Conservation (phyloP, 495 filamentous ascomycete genomes). For the Tuber magnatum region DNA sequence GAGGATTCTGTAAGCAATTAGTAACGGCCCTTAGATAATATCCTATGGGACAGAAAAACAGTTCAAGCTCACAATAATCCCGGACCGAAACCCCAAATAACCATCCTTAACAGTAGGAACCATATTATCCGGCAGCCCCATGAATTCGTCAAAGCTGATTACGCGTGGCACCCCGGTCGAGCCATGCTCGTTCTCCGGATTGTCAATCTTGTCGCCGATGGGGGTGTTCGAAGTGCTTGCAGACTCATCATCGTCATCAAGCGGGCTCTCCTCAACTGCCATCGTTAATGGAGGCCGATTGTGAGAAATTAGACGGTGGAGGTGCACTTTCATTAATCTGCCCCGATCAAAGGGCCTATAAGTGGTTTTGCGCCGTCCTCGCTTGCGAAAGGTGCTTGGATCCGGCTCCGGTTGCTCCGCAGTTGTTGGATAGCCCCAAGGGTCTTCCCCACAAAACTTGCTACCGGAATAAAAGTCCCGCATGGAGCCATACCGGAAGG, state of each 20-base stretch:
- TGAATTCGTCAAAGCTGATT: slow-evolving; percentile 29
- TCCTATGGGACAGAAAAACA: neutral
- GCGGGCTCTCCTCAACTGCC: slow-evolving; percentile 1
- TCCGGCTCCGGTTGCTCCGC: slow-evolving; percentile 18
- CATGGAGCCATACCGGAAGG: slow-evolving; percentile 12
- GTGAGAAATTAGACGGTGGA: slow-evolving; percentile 26
- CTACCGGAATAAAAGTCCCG: slow-evolving; percentile 30
- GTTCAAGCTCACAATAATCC: slow-evolving; percentile 31
- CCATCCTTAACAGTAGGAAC: slow-evolving; percentile 37
- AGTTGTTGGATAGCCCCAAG: slow-evolving; percentile 21
- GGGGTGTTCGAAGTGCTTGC: slow-evolving; percentile 16
- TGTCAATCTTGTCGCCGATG: neutral
- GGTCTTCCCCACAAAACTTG: slow-evolving; percentile 14
- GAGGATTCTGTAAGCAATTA: slow-evolving; percentile 24
- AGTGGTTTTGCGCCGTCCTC: slow-evolving; percentile 27
- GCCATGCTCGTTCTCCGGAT: neutral
- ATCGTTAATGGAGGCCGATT: slow-evolving; percentile 11
- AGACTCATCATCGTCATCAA: slow-evolving; percentile 16
- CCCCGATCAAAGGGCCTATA: slow-evolving; percentile 20
- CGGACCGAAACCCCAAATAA: slow-evolving; percentile 30
- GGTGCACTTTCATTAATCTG: slow-evolving; percentile 34
- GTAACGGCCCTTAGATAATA: neutral
- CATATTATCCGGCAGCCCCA: slow-evolving; percentile 37
- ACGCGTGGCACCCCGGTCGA: neutral
- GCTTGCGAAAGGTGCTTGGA: slow-evolving; percentile 24